These are phyloP conservation scores for Wickerhamomyces xylosicus DNA, from an alignment of 805 yeast species.

Conservation along the genomic window DNA sequence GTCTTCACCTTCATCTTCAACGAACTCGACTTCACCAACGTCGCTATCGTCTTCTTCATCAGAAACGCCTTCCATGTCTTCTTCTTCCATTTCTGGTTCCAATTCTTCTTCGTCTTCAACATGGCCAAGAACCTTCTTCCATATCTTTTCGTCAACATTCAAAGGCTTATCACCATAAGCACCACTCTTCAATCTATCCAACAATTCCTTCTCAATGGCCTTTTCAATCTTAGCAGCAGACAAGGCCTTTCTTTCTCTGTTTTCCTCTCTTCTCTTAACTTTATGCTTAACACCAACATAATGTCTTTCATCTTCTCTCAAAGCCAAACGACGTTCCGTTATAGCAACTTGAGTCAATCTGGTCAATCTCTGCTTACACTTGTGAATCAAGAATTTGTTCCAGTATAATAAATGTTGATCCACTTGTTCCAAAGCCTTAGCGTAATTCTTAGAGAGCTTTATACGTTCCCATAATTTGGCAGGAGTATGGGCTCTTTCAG, in stretches of 20 bases:
- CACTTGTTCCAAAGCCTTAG: slow-evolving; percentile 78
- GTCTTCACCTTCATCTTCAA: slow-evolving; percentile 82
- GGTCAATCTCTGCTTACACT: slow-evolving; percentile 93
- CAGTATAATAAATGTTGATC: slow-evolving; percentile 85
- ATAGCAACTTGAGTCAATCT: slow-evolving; percentile 92
- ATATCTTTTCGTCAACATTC: slow-evolving; percentile 90
- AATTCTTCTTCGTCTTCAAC: slow-evolving; percentile 60
- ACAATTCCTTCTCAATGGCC: slow-evolving; percentile 89
- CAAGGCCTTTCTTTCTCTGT: slow-evolving; percentile 92
- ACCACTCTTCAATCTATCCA: slow-evolving; percentile 92
- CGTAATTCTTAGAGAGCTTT: slow-evolving; percentile 79
- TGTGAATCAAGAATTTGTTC: slow-evolving; percentile 85
- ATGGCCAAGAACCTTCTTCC: slow-evolving; percentile 88
- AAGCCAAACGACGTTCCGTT: slow-evolving; percentile 86
- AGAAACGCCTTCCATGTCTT: slow-evolving; percentile 37
- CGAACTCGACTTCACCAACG: slow-evolving; percentile 78
- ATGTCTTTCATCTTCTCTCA: slow-evolving; percentile 86
- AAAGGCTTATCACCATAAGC: slow-evolving; percentile 98
- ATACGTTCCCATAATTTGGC: slow-evolving; percentile 92
- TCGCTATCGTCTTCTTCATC: slow-evolving; percentile 44
- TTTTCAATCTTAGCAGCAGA: slow-evolving; percentile 95
- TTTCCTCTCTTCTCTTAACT: slow-evolving; percentile 88
- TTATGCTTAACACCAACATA: slow-evolving; percentile 89
- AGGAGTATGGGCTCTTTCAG: slow-evolving; percentile 96
- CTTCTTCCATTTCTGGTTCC: slow-evolving; percentile 37